Evolutionary conservation across 2,329 filamentous ascomycete genomes (phyloP).

Genomic region (Ophiostoma populinum): DNA sequence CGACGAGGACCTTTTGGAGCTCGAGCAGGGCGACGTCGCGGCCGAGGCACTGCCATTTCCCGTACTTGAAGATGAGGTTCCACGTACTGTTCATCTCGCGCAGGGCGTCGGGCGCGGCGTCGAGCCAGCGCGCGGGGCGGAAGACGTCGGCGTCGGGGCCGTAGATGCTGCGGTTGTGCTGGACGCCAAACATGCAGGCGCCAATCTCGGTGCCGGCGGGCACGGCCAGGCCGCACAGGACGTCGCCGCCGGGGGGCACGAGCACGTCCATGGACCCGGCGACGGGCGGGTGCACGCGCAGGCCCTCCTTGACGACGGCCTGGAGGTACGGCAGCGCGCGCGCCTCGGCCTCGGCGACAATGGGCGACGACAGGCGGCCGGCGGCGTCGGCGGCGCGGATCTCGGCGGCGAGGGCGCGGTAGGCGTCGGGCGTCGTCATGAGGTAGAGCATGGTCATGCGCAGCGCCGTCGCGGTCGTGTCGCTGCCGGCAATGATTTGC

Average conservation of each 20-base stretch:
- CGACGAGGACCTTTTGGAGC: constrained; percentile 19
- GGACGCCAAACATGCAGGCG: constrained; percentile 23
- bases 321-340: constrained; percentile 28
- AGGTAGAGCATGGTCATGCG: constrained; percentile 15
- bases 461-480: constrained; percentile 16
- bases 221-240: constrained; percentile 22
- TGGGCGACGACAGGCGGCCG: constrained; percentile 16
- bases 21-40: constrained; percentile 26
- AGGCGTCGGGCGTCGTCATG: constrained; percentile 13
- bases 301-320: constrained; percentile 30
- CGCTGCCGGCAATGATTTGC: constrained; percentile 19
- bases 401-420: constrained; percentile 15
- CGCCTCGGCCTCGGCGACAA: constrained; percentile 20
- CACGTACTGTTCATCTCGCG: constrained; percentile 16
- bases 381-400: constrained; percentile 18
- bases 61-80: constrained; percentile 23
- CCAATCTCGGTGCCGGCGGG: constrained; percentile 29
- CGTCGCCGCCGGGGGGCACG: constrained; percentile 21
- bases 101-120: constrained; percentile 16
- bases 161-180: constrained; percentile 20
- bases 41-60: constrained; percentile 23
- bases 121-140: constrained; percentile 28
- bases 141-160: constrained; percentile 23
- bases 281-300: constrained; percentile 28
- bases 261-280: constrained; percentile 17